Conservation (phyloP, 179 eudicot species). For the Drosera spatulata region DNA sequence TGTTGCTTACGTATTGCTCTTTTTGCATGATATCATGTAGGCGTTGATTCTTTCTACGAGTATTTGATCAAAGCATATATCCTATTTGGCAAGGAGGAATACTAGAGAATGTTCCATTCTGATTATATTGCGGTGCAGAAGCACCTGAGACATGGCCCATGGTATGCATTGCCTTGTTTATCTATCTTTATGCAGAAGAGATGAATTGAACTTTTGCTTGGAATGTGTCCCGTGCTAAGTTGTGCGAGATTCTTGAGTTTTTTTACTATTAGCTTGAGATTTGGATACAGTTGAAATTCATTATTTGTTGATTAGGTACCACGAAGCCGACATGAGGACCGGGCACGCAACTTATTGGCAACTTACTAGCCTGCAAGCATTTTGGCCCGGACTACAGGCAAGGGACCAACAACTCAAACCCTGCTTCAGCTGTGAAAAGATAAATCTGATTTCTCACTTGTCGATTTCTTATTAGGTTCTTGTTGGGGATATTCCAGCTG, state of each 20-base stretch:
- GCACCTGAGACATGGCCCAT: constrained; percentile 88
- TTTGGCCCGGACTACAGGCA: constrained; percentile 99
- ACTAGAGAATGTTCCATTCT: constrained; percentile 95
- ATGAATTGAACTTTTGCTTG: no score
- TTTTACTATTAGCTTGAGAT: neutral
- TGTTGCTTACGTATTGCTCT: constrained; percentile 1
- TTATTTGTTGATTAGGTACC: constrained; percentile 56
- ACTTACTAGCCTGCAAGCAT: constrained; percentile 97
- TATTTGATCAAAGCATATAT: constrained; percentile 82
- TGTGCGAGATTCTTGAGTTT: neutral
- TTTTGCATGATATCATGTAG: constrained; percentile 23
- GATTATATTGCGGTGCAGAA: constrained; percentile 91
- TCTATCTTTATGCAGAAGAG: no score
- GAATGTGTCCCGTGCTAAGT: no score
- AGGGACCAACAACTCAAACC: constrained; percentile 8
- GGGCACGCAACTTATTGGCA: constrained; percentile 96
- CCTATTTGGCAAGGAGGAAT: constrained; percentile 88
- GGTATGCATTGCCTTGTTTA: constrained; percentile 28
- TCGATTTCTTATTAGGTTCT: constrained; percentile 52
- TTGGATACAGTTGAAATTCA: neutral
- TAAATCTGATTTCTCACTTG: constrained; percentile 9
- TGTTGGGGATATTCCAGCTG: constrained; percentile 82
- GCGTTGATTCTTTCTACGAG: constrained; percentile 95
- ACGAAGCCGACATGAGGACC: constrained; percentile 98
- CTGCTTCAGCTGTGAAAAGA: neutral